Percentiles rank a stretch among this genome's conserved stretches.
phyloP scores from a whole-genome alignment of 192 early-diverging fungal species.

The Podila verticillata region DNA sequence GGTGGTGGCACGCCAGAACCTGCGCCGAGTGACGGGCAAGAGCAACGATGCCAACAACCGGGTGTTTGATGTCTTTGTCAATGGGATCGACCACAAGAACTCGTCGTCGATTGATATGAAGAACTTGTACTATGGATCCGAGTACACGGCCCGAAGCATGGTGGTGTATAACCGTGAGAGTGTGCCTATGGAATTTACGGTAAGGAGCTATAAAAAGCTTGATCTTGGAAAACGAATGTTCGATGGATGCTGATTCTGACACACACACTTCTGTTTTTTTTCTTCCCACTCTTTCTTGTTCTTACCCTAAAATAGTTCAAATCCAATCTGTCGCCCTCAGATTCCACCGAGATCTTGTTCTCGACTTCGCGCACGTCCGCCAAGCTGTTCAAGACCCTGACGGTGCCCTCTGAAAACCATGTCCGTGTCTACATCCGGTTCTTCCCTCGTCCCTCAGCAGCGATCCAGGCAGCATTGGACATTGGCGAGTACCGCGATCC shows the following conservation, averaged over 20 bases:
- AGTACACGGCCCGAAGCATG: conserved; percentile 76
- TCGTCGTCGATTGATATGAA: conserved; percentile 71
- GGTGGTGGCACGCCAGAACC: conserved; percentile 61
- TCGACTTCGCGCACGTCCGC: conserved; percentile 77
- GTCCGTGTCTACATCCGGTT: conserved; percentile 77
- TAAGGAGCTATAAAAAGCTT: conserved; percentile 35
- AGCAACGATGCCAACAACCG: conserved; percentile 54
- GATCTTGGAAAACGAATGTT: neutral
- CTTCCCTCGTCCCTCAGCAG: conserved; percentile 57
- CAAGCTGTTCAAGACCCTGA: conserved; percentile 76
- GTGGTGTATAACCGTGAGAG: conserved; percentile 79
- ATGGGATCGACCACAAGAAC: conserved; percentile 63
- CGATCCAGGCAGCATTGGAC: conserved; percentile 55
- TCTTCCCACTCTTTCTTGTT: conserved; percentile 5
- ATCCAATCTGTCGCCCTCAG: conserved; percentile 68
- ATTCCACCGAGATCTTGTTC: conserved; percentile 77
- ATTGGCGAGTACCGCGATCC: conserved; percentile 51
- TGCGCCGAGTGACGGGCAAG: conserved; percentile 43
- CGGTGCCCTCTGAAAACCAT: conserved; percentile 70
- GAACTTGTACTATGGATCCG: conserved; percentile 75
- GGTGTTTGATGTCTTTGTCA: conserved; percentile 82
- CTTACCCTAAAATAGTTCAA: conserved; percentile 52
- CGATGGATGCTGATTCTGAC: neutral
- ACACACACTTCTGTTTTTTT: neutral
- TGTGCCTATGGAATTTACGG: conserved; percentile 79